Conservation (phyloP, 2,329 filamentous ascomycete species). For the Fusarium sp. region DNA sequence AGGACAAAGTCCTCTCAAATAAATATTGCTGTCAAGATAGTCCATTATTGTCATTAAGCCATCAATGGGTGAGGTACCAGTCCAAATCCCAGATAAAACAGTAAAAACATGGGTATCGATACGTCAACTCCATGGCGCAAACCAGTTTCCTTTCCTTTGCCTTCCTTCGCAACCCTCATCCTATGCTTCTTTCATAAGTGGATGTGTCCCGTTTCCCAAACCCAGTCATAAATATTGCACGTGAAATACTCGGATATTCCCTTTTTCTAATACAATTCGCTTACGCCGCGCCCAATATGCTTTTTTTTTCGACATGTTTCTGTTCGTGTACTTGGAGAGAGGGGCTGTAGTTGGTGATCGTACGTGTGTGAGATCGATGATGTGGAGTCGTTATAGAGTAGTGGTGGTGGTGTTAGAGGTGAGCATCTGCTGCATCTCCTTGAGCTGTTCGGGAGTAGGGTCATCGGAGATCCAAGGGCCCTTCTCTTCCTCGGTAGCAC, state of each 20-base stretch:
- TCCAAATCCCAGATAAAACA: conserved; percentile 38
- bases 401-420: conserved; percentile 45
- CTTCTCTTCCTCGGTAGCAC: conserved; percentile 86
- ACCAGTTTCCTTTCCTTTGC: conserved; percentile 20
- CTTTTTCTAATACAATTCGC: conserved; percentile 44
- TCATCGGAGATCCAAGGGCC: conserved; percentile 85
- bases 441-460: conserved; percentile 70
- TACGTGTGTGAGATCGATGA: conserved; percentile 2
- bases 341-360: conserved; percentile 11
- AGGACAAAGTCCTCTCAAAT: conserved; percentile 17
- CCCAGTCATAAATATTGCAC: conserved; percentile 24
- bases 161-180: conserved; percentile 21
- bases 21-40: conserved; percentile 30
- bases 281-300: conserved; percentile 49
- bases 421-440: conserved; percentile 68
- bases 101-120: conserved; percentile 50
- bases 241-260: conserved; percentile 21
- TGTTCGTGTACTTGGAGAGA: conserved; percentile 29
- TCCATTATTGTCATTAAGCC: conserved; percentile 45
- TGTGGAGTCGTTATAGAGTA: conserved; percentile 28
- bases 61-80: conserved; percentile 32
- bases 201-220: conserved; percentile 30
- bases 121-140: conserved; percentile 47
- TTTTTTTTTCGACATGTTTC: conserved; percentile 38
- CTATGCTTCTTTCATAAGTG: conserved; percentile 12